A percentile compares a stretch with the other conserved stretches of the same genome.
phyloP scores from a whole-genome alignment of 2,329 filamentous ascomycete genomes.

The Aspergillus versicolor region DNA sequence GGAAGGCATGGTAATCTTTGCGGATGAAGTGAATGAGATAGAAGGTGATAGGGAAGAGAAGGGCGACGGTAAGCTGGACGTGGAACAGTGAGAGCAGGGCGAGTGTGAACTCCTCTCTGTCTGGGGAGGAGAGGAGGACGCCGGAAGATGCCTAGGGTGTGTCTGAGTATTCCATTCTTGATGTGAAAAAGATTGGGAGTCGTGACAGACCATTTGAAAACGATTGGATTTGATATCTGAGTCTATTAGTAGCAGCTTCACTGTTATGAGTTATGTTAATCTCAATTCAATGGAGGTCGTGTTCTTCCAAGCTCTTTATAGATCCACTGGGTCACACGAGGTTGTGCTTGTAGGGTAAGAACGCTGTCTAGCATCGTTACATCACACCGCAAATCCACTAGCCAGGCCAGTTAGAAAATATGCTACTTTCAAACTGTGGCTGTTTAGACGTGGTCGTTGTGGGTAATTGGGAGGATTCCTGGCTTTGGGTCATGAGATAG shows the following conservation, averaged over 20 bases:
- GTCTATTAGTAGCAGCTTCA: neutral
- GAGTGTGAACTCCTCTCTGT: neutral
- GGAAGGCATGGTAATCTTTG: conserved; percentile 64
- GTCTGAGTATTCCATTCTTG: neutral
- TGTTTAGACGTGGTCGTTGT: neutral
- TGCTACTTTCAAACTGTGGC: neutral
- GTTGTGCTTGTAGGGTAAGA: neutral
- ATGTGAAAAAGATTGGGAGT: neutral
- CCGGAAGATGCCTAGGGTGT: neutral
- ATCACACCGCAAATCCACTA: conserved; percentile 15
- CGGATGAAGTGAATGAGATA: conserved; percentile 61
- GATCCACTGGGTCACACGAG: conserved; percentile 2
- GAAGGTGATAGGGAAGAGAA: conserved; percentile 49
- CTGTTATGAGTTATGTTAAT: neutral
- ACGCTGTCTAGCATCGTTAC: conserved; percentile 3
- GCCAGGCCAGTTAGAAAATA: conserved; percentile 2
- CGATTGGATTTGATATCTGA: neutral
- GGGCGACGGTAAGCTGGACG: conserved; percentile 7
- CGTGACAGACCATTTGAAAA: conserved; percentile 1
- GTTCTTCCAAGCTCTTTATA: conserved; percentile 6
- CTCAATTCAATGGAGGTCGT: neutral
- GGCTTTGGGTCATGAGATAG: neutral
- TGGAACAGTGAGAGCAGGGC: neutral
- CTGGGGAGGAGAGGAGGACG: neutral
- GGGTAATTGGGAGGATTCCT: neutral